Conservation (phyloP, 75 land plant genomes). For the Chamaecyparis obtusa region DNA sequence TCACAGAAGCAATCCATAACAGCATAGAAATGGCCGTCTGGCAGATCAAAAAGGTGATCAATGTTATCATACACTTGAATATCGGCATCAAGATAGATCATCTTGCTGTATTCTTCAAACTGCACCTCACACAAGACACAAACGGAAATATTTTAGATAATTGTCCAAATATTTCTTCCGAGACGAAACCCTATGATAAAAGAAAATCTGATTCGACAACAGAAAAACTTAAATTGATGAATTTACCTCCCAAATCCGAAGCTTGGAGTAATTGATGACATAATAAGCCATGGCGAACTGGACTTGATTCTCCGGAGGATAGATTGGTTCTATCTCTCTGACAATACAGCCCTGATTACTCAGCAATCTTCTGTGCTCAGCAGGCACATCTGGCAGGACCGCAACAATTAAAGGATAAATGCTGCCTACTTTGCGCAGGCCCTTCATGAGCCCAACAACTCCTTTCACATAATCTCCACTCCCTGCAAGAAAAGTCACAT, state of each 20-base stretch:
- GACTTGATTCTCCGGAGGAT: constrained; percentile 33
- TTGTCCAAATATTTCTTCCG: too few relatives aligned
- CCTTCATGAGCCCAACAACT: constrained; percentile 46
- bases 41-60: constrained; percentile 39
- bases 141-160: too few relatives aligned
- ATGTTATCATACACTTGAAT: constrained; percentile 73
- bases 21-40: constrained; percentile 17
- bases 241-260: constrained; percentile 61
- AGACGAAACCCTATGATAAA: too few relatives aligned
- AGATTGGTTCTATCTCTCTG: constrained; percentile 39
- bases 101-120: constrained; percentile 73
- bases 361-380: constrained; percentile 33
- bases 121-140: constrained; percentile 20
- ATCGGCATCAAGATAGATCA: constrained; percentile 72
- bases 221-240: neutral
- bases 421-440: constrained; percentile 32
- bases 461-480: constrained; percentile 75
- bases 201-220: neutral
- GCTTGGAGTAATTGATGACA: constrained; percentile 73
- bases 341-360: constrained; percentile 43
- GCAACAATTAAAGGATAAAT: constrained; percentile 45
- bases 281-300: constrained; percentile 30
- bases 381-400: constrained; percentile 50
- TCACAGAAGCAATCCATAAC: constrained; percentile 31
- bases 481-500: constrained; percentile 73